Evolutionary conservation across 139 green algal species (phyloP).

Genomic region (Tetraselmis striata): DNA sequence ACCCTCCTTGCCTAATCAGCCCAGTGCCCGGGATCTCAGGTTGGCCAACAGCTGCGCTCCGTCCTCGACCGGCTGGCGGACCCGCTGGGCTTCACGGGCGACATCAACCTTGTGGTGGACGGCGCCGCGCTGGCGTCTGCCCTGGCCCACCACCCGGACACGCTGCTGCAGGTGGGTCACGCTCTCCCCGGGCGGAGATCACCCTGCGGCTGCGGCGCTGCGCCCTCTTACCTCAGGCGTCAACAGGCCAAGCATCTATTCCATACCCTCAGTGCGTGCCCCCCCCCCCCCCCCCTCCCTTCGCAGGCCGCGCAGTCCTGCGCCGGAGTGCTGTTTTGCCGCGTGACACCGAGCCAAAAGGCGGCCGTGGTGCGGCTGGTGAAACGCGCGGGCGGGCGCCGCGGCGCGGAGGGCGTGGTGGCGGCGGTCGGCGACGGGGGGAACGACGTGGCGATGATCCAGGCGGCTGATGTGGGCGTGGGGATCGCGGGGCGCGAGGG

Average conservation of each 20-base stretch:
- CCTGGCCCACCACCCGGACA: slow-evolving; percentile 13
- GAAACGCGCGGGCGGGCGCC: slow-evolving; percentile 23
- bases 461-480: slow-evolving; percentile 90
- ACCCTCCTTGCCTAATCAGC: no score
- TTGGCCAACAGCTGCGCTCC: no score
- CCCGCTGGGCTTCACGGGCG: slow-evolving; percentile 1
- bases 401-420: slow-evolving; percentile 25
- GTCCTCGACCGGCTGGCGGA: neutral
- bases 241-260: no score
- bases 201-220: no score
- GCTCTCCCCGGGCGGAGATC: no score
- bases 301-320: no score
- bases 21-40: no score
- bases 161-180: slow-evolving; percentile 9
- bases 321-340: slow-evolving; percentile 50
- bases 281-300: no score
- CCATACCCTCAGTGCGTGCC: no score
- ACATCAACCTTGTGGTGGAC: slow-evolving; percentile 17
- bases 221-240: no score
- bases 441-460: slow-evolving; percentile 93
- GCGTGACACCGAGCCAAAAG: slow-evolving; percentile 64
- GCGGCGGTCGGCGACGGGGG: slow-evolving; percentile 70
- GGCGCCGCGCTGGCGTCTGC: slow-evolving; percentile 11
- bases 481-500: slow-evolving; percentile 93
- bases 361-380: slow-evolving; percentile 63